Conservation (phyloP, 345 rosid genomes). For the Combretum micranthum region DNA sequence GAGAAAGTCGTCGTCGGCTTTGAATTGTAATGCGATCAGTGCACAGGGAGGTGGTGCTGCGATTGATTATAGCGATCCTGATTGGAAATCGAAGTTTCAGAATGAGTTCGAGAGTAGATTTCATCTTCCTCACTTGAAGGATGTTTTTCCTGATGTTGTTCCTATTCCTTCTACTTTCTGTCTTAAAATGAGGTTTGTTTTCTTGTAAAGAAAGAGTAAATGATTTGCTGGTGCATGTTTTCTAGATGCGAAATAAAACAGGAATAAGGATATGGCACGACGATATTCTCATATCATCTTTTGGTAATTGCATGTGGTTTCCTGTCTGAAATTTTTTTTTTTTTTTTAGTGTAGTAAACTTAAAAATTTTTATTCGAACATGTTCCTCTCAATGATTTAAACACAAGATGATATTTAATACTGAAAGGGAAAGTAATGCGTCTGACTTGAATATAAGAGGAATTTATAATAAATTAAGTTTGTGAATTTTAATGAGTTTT, state of each 20-base stretch:
- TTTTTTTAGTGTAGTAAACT: neutral
- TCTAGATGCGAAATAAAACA: no score
- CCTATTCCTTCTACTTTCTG: slow-evolving; percentile 84
- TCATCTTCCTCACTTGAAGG: slow-evolving; percentile 72
- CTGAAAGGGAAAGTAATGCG: no score
- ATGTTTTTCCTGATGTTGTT: slow-evolving; percentile 51
- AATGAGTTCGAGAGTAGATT: slow-evolving; percentile 66
- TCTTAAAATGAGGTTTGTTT: slow-evolving; percentile 68
- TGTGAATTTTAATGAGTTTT: no score
- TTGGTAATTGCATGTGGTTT: neutral
- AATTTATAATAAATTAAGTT: no score
- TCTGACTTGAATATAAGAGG: no score
- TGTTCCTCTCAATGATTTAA: no score
- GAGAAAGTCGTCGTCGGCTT: no score
- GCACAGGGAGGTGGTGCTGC: slow-evolving; percentile 4
- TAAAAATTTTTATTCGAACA: no score
- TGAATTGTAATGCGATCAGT: neutral
- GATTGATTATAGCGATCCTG: slow-evolving; percentile 67
- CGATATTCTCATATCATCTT: neutral
- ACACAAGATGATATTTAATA: no score
- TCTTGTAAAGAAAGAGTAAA: neutral
- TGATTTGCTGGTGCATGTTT: no score
- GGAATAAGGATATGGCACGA: no score
- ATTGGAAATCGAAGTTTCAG: slow-evolving; percentile 70
- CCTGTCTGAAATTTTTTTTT: neutral